phyloP scores from a whole-genome alignment of 1,284 basidiomycete genomes.

The Hypsizygus ulmarius region DNA sequence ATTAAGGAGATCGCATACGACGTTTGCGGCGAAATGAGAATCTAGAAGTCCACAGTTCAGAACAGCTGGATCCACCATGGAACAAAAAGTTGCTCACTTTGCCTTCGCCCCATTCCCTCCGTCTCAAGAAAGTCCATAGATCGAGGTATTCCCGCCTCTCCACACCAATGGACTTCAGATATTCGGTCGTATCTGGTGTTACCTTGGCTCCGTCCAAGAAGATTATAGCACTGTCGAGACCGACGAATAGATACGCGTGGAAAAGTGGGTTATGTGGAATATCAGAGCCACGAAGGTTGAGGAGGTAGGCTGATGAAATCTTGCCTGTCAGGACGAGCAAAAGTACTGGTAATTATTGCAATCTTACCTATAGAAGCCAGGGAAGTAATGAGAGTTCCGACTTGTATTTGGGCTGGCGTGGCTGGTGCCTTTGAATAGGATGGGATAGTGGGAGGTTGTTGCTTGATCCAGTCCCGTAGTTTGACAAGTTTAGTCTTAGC shows the following conservation, averaged over 20 bases:
- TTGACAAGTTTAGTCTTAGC: constrained; percentile 56
- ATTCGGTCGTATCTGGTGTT: constrained; percentile 48
- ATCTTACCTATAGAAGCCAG: constrained; percentile 61
- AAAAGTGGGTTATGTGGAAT: constrained; percentile 88
- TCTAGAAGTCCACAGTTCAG: constrained; percentile 28
- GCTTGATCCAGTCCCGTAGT: constrained; percentile 60
- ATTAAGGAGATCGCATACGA: constrained; percentile 79
- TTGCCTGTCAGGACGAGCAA: constrained; percentile 7
- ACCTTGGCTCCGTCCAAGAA: constrained; percentile 71
- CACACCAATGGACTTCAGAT: constrained; percentile 61
- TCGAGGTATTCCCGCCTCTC: constrained; percentile 72
- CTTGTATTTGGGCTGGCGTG: constrained; percentile 60
- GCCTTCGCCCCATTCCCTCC: constrained; percentile 72
- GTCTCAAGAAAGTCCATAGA: constrained; percentile 75
- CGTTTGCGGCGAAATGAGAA: constrained; percentile 68
- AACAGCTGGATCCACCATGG: neutral
- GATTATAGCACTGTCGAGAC: constrained; percentile 55
- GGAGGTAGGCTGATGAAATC: constrained; percentile 56
- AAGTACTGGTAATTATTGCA: constrained; percentile 3
- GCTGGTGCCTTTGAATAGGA: constrained; percentile 60
- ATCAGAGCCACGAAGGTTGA: constrained; percentile 85
- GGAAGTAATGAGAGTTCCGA: constrained; percentile 62
- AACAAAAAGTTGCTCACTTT: constrained; percentile 44
- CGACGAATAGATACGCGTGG: constrained; percentile 79
- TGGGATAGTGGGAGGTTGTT: constrained; percentile 57